Evolutionary conservation across 192 early-diverging fungal genomes (phyloP).

Genomic region (Backusella psychrophila): DNA sequence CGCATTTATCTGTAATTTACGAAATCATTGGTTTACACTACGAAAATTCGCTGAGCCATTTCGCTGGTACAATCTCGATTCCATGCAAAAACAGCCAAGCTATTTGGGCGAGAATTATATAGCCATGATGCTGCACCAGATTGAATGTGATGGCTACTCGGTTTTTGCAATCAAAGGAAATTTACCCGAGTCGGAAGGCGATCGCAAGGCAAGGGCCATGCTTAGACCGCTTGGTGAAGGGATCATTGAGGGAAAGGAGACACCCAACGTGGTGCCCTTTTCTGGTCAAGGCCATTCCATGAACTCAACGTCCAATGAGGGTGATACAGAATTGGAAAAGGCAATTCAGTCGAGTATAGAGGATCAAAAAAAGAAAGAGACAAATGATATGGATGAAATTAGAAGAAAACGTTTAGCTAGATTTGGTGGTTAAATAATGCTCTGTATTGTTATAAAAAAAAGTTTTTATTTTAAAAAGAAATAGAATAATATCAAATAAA

Average conservation of each 20-base stretch:
- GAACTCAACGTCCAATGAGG: neutral
- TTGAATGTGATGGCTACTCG: constrained; percentile 41
- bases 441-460: neutral
- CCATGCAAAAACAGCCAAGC: constrained; percentile 43
- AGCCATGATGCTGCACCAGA: constrained; percentile 48
- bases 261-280: neutral
- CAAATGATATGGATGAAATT: constrained; percentile 22
- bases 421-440: constrained; percentile 20
- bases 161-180: constrained; percentile 27
- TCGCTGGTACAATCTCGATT: constrained; percentile 82
- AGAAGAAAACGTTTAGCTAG: constrained; percentile 28
- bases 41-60: constrained; percentile 61
- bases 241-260: neutral
- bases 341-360: constrained; percentile 25
- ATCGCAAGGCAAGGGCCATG: constrained; percentile 12
- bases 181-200: constrained; percentile 13
- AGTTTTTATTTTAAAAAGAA: neutral
- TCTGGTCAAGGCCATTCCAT: constrained; percentile 20
- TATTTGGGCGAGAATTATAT: constrained; percentile 72
- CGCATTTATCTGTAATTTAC: constrained; percentile 75
- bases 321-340: constrained; percentile 17
- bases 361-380: neutral
- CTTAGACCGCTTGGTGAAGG: constrained; percentile 2
- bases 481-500: constrained; percentile 12
- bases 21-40: constrained; percentile 63